Percentiles rank a stretch among this genome's conserved stretches.
phyloP scores from a whole-genome alignment of 805 yeast genomes.

The Starmerella riodocensis region DNA sequence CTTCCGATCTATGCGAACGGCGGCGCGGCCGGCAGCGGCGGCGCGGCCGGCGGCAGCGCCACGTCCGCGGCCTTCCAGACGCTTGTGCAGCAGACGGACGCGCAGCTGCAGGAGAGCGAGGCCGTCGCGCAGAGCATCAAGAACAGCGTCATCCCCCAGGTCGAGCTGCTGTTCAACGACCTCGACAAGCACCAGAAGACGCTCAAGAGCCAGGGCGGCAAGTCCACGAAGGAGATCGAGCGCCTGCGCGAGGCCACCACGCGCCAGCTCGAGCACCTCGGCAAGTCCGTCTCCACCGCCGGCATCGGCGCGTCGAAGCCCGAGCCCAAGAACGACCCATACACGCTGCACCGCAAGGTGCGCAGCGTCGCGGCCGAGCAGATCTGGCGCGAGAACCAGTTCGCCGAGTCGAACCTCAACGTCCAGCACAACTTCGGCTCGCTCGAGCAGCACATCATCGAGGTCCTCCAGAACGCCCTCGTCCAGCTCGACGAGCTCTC shows the following conservation, averaged over 20 bases:
- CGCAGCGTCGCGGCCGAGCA: slow-evolving; percentile 32
- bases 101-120: slow-evolving; percentile 26
- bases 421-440: slow-evolving; percentile 33
- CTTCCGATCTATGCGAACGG: background rate
- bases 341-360: slow-evolving; percentile 31
- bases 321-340: slow-evolving; percentile 37
- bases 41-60: background rate
- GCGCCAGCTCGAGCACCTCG: slow-evolving; percentile 31
- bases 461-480: slow-evolving; percentile 32
- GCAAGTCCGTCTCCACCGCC: slow-evolving; percentile 23
- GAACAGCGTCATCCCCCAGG: slow-evolving; percentile 32
- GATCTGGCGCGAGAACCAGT: slow-evolving; percentile 34
- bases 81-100: slow-evolving; percentile 26
- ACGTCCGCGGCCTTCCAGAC: slow-evolving; percentile 19
- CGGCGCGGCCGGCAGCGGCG: background rate
- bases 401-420: slow-evolving; percentile 32
- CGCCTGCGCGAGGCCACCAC: slow-evolving; percentile 27
- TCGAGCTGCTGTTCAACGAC: slow-evolving; percentile 32
- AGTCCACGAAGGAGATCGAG: slow-evolving; percentile 30
- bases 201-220: slow-evolving; percentile 27
- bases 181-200: slow-evolving; percentile 34
- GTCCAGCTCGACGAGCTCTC: slow-evolving; percentile 25
- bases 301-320: slow-evolving; percentile 25
- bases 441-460: slow-evolving; percentile 34
- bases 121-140: slow-evolving; percentile 31